These are phyloP conservation scores for Suillus ampliporus DNA, from an alignment of 768 basidiomycete species.

Conservation along the genomic window DNA sequence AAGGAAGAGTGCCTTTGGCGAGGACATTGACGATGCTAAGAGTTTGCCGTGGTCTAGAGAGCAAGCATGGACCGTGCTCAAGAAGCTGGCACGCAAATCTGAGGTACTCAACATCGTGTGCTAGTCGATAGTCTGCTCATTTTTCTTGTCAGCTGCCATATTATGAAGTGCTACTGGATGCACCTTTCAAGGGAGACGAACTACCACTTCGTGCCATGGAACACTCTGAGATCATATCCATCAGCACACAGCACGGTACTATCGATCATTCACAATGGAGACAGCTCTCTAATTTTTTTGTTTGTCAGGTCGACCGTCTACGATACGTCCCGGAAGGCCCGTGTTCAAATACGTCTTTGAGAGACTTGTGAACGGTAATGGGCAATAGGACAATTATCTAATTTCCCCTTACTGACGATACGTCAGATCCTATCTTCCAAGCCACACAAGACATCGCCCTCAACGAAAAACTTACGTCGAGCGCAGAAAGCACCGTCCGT, in stretches of 20 bases:
- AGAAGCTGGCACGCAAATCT: constrained; percentile 65
- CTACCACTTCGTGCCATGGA: constrained; percentile 82
- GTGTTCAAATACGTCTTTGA: constrained; percentile 88
- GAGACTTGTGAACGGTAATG: constrained; percentile 72
- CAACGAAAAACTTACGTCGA: constrained; percentile 69
- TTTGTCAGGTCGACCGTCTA: constrained; percentile 76
- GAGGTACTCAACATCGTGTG: constrained; percentile 52
- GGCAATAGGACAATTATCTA: not conserved
- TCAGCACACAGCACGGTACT: constrained; percentile 76
- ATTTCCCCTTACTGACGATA: constrained; percentile 5
- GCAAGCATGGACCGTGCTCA: constrained; percentile 87
- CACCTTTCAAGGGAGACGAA: constrained; percentile 94
- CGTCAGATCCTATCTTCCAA: constrained; percentile 73
- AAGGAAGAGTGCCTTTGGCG: constrained; percentile 91
- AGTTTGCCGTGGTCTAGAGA: constrained; percentile 81
- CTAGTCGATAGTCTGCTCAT: constrained; percentile 21
- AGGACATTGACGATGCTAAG: constrained; percentile 89
- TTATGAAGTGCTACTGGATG: constrained; percentile 78
- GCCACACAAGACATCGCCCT: constrained; percentile 82
- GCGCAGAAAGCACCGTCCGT: constrained; percentile 67
- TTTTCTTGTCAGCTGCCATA: constrained; percentile 66
- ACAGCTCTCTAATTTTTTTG: not conserved
- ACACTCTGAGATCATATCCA: constrained; percentile 84
- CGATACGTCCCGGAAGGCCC: constrained; percentile 89
- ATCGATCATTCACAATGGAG: not conserved